A percentile compares a stretch with the other conserved stretches of the same genome.
These are phyloP conservation scores for Saccharomycopsis capsularis DNA, from an alignment of 805 yeast species.

Conservation along the genomic window DNA sequence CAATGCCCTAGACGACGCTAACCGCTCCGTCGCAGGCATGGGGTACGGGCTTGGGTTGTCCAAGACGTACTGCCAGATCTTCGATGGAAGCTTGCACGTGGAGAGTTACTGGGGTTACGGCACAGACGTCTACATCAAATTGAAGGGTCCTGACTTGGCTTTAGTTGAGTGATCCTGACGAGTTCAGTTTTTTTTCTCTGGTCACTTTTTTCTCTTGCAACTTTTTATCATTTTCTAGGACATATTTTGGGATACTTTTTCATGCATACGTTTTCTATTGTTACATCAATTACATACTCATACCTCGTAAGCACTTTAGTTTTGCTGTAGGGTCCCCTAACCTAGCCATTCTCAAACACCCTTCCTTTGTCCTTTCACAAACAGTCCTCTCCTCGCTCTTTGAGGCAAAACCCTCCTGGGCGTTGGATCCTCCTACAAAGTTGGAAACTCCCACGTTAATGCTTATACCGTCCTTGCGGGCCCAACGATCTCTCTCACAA, in stretches of 20 bases:
- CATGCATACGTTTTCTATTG: no score
- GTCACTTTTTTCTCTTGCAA: neutral
- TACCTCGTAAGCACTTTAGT: no score
- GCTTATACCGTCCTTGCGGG: no score
- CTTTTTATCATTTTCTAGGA: neutral
- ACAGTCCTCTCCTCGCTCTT: no score
- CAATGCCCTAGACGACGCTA: slow-evolving; percentile 29
- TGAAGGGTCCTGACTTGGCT: slow-evolving; percentile 28
- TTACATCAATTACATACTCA: no score
- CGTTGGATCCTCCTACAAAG: no score
- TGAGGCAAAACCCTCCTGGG: no score
- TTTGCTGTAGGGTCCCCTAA: neutral
- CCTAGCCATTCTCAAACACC: neutral
- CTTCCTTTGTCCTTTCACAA: no score
- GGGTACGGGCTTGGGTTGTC: slow-evolving; percentile 92
- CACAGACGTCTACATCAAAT: slow-evolving; percentile 61
- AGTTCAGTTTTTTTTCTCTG: neutral
- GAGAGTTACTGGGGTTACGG: slow-evolving; percentile 75
- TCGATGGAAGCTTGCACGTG: slow-evolving; percentile 61
- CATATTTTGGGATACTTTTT: neutral
- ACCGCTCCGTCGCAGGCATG: slow-evolving; percentile 72
- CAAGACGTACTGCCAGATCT: slow-evolving; percentile 63
- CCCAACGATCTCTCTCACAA: no score
- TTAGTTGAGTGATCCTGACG: neutral
- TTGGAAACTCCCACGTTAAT: no score